These are phyloP conservation scores for Eurotiales sp. DNA, from an alignment of 2,329 filamentous ascomycete genomes.

Conservation along the genomic window DNA sequence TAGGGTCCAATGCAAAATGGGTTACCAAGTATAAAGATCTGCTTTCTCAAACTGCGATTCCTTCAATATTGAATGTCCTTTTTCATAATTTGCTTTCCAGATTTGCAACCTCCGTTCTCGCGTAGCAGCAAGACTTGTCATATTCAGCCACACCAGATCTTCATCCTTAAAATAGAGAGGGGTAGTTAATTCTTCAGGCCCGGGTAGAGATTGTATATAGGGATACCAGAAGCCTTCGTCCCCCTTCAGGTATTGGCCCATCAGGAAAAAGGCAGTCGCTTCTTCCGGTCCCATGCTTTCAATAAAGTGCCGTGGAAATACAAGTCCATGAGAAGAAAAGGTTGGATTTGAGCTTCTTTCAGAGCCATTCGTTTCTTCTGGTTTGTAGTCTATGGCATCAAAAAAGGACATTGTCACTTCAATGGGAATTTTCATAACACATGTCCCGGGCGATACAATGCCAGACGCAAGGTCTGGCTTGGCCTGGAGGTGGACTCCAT, in stretches of 20 bases:
- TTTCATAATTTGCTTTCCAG: conserved; percentile 38
- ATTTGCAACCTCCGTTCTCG: conserved; percentile 30
- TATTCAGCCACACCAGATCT: conserved; percentile 51
- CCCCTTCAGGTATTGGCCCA: conserved; percentile 62
- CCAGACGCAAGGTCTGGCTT: conserved; percentile 22
- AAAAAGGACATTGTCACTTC: conserved; percentile 35
- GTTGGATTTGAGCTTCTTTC: neutral
- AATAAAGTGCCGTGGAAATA: conserved; percentile 52
- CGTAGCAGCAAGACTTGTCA: conserved; percentile 32
- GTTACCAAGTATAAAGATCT: conserved; percentile 39
- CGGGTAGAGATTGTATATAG: conserved; percentile 64
- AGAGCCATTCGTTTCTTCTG: neutral
- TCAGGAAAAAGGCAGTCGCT: conserved; percentile 63
- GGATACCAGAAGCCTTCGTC: conserved; percentile 62
- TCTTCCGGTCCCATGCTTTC: conserved; percentile 54
- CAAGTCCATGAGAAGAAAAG: conserved; percentile 30
- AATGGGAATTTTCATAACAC: conserved; percentile 34
- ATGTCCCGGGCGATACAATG: conserved; percentile 26
- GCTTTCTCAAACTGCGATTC: conserved; percentile 28
- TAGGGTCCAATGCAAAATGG: neutral
- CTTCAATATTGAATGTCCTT: conserved; percentile 27
- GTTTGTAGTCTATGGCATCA: conserved; percentile 29
- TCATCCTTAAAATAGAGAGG: conserved; percentile 61
- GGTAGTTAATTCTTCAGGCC: conserved; percentile 57
- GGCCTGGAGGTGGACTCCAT: conserved; percentile 36